Percentiles rank a stretch among this genome's conserved stretches.
phyloP scores from a whole-genome alignment of 2,329 filamentous ascomycete genomes.

The Trichoderma afroharzianum region DNA sequence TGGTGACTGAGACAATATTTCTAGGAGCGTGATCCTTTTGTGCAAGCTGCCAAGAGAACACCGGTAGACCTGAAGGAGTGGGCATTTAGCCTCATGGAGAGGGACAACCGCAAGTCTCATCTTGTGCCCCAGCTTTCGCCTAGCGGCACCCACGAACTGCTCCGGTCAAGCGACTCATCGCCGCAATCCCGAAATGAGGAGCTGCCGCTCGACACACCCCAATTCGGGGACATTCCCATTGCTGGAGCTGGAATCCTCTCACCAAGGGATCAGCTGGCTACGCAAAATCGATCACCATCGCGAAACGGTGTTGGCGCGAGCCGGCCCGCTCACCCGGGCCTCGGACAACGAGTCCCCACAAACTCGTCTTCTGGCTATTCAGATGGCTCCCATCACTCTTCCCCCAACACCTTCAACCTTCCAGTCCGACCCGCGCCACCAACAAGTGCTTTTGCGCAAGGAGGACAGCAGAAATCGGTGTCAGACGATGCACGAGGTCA shows the following conservation, averaged over 20 bases:
- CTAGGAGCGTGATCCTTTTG: slow-evolving; percentile 87
- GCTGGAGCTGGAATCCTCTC: slow-evolving; percentile 53
- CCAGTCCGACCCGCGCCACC: slow-evolving; percentile 62
- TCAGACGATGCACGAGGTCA: slow-evolving; percentile 52
- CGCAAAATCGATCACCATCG: slow-evolving; percentile 50
- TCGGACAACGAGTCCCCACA: slow-evolving; percentile 51
- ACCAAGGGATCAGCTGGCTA: slow-evolving; percentile 47
- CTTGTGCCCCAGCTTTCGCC: slow-evolving; percentile 77
- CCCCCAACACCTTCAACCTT: slow-evolving; percentile 56
- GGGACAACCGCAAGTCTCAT: slow-evolving; percentile 93
- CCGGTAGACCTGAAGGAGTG: slow-evolving; percentile 91
- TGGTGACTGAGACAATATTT: slow-evolving; percentile 14
- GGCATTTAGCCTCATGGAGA: slow-evolving; percentile 91
- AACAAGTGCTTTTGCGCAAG: slow-evolving; percentile 54
- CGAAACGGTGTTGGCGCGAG: slow-evolving; percentile 45
- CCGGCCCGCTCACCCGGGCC: slow-evolving; percentile 48
- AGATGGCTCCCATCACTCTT: slow-evolving; percentile 39
- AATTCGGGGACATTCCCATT: slow-evolving; percentile 70
- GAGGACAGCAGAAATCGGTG: slow-evolving; percentile 54
- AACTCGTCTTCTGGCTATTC: slow-evolving; percentile 45
- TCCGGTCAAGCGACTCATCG: slow-evolving; percentile 62
- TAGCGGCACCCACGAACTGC: slow-evolving; percentile 61
- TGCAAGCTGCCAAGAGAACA: slow-evolving; percentile 93
- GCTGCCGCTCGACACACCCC: slow-evolving; percentile 56
- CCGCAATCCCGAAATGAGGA: slow-evolving; percentile 42